Conservation (phyloP, 2,329 filamentous ascomycete genomes). For the Scortechinia acanthostroma region DNA sequence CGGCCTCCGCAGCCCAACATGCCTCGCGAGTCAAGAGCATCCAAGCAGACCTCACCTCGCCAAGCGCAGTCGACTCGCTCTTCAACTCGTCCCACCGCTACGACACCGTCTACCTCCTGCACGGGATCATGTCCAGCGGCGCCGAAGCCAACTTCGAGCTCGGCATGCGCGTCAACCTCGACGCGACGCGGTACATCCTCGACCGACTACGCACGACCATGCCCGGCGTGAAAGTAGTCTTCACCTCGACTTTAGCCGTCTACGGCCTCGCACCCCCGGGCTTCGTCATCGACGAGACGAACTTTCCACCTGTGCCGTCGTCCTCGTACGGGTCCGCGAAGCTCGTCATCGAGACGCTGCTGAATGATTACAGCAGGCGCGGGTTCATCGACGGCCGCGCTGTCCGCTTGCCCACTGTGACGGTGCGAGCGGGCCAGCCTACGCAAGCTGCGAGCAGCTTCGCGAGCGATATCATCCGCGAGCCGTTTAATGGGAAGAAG, state of each 20-base stretch:
- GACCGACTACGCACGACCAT: conserved; percentile 34
- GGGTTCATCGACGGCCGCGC: conserved; percentile 47
- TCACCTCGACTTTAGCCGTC: conserved; percentile 50
- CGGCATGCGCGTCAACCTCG: conserved; percentile 47
- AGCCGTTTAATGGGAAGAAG: conserved; percentile 40
- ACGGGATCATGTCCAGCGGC: conserved; percentile 58
- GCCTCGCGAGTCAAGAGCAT: conserved; percentile 11
- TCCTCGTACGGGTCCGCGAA: conserved; percentile 55
- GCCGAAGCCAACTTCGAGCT: conserved; percentile 49
- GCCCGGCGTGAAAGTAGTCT: conserved; percentile 44
- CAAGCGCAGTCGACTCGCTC: conserved; percentile 15
- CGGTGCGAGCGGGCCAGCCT: conserved; percentile 50
- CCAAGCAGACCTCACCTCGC: conserved; percentile 21
- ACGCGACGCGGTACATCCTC: conserved; percentile 42
- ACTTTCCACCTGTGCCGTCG: conserved; percentile 39
- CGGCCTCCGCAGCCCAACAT: conserved; percentile 21
- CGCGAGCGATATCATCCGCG: conserved; percentile 52
- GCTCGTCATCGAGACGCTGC: conserved; percentile 48
- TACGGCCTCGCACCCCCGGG: conserved; percentile 43
- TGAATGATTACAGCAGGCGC: conserved; percentile 42
- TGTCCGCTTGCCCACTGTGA: conserved; percentile 51
- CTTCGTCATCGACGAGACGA: conserved; percentile 31
- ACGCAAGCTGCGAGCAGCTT: conserved; percentile 55
- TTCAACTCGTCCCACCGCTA: conserved; percentile 17
- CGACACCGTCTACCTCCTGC: conserved; percentile 46